phyloP scores from a whole-genome alignment of 371 early-diverging fungal species.

The Massospora cicadina region DNA sequence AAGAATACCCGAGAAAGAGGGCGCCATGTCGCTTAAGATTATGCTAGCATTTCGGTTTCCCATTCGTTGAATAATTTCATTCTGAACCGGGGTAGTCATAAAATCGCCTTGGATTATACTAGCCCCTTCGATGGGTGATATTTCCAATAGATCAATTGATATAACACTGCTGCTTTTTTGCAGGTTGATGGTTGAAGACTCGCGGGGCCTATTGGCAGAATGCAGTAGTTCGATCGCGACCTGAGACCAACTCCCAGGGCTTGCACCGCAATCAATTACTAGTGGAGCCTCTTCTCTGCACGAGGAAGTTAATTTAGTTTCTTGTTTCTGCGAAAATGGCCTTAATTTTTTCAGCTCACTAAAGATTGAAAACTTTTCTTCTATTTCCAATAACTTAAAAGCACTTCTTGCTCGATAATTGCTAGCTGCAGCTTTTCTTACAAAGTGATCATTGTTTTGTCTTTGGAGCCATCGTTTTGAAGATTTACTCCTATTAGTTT shows the following conservation, averaged over 20 bases:
- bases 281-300: too few species aligned
- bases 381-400: constrained; percentile 68
- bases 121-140: constrained; percentile 44
- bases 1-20: constrained; percentile 37
- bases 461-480: constrained; percentile 45
- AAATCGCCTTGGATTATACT: constrained; percentile 49
- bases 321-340: constrained; percentile 5
- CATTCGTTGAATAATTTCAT: constrained; percentile 21
- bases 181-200: neutral
- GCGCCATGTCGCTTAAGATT: constrained; percentile 67
- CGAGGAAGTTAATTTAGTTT: neutral
- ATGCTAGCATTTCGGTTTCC: constrained; percentile 26
- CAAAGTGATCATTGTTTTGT: constrained; percentile 52
- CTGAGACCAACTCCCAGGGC: constrained; percentile 90
- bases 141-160: constrained; percentile 53
- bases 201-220: neutral
- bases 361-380: constrained; percentile 49
- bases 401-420: constrained; percentile 75
- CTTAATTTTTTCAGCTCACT: constrained; percentile 10
- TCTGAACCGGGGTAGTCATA: constrained; percentile 18
- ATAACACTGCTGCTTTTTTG: constrained; percentile 23
- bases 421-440: constrained; percentile 37
- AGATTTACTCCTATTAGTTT: constrained; percentile 15
- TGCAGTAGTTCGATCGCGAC: constrained; percentile 31
- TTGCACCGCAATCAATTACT: constrained; percentile 72